Percentiles rank a stretch among this genome's conserved stretches.
Conservation (phyloP, 1,139 yeast species). For the Blastobotrys serpentis region DNA sequence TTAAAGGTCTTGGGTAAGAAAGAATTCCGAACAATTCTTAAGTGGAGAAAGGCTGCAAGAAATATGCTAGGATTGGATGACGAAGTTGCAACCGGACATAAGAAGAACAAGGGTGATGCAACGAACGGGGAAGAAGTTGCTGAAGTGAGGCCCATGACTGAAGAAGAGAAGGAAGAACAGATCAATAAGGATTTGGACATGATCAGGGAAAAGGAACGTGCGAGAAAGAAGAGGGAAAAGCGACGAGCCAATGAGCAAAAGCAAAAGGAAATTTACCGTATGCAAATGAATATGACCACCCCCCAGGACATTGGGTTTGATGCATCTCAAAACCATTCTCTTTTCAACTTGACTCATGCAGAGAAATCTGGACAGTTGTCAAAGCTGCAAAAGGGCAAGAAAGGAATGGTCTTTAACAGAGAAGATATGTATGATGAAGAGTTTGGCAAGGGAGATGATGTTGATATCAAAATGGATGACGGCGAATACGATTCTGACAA, state of each 20-base stretch:
- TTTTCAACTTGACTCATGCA: slow-evolving; percentile 79
- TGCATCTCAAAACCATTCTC: slow-evolving; percentile 84
- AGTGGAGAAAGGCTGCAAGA: slow-evolving; percentile 88
- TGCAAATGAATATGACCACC: slow-evolving; percentile 96
- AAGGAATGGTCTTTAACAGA: slow-evolving; percentile 61
- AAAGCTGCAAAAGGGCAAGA: slow-evolving; percentile 76
- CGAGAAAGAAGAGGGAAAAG: slow-evolving; percentile 72
- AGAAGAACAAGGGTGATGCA: slow-evolving; percentile 32
- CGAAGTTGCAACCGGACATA: slow-evolving; percentile 1
- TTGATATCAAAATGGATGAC: slow-evolving; percentile 35
- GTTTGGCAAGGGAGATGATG: slow-evolving; percentile 47
- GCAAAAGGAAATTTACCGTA: slow-evolving; percentile 83
- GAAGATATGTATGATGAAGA: slow-evolving; percentile 43
- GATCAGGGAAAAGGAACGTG: slow-evolving; percentile 68
- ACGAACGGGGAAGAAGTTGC: slow-evolving; percentile 40
- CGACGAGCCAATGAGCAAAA: slow-evolving; percentile 78
- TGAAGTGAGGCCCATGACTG: slow-evolving; percentile 51
- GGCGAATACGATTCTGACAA: slow-evolving; percentile 51
- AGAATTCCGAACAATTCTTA: slow-evolving; percentile 79
- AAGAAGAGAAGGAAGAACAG: slow-evolving; percentile 81
- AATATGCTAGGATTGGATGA: slow-evolving; percentile 69
- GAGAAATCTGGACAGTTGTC: slow-evolving; percentile 81
- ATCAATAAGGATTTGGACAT: slow-evolving; percentile 80
- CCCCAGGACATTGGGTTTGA: slow-evolving; percentile 93
- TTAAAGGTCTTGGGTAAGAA: slow-evolving; percentile 90